Base-by-base conservation (phyloP, 1,139 yeast species). In the Suhomyces atakaporum region DNA sequence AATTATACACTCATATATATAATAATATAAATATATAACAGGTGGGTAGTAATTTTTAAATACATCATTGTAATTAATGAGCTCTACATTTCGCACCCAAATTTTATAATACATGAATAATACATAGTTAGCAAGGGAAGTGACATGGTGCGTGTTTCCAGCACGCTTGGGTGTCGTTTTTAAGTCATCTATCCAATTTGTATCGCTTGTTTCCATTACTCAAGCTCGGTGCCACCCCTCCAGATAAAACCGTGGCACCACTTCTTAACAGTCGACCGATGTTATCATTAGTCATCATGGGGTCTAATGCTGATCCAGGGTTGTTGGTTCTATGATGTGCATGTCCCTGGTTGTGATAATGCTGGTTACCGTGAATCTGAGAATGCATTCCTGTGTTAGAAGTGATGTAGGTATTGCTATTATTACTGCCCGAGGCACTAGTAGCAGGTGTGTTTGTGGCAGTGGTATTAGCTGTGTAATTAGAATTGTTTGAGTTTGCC, bases 131-230 rank as follows among this genome's bases (percentile, higher is more conserved):
- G 35, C 36, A 27, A 27, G 8, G 11, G 29, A 22, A 16, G 22
- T n/a, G 24, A 22, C 24, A 22, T 22, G 24, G 24, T 7, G 20
- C 20, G 20, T 18, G 20, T 18, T 18, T 18, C 20, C 20, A 6
- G 20, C 20, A 18, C 20, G 20, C 8, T 8, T 22, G 24, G 24
- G 11, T 22, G 25, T 16, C 19, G 27, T 10, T 9, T 15, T 9
- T 10, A 16, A 13, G n/a, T 31, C 22, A 38, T n/a, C 35, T 35
- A 26, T 45, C 47, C 43, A 41, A 21, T 29, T 45, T 45, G 32
- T 44, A 45, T 20, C 49, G 33, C 33, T 45, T 45, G 34, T 33
- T 38, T 1, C 39, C 33, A 18, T 34, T 34, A 24, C 28, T 16
- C 21, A 38, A 16, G 15, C 22, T 34, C 12, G 38, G 33, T 10